Evolutionary conservation across 1,139 yeast species (phyloP).

Genomic region (Debaryomycetaceae sp.): DNA sequence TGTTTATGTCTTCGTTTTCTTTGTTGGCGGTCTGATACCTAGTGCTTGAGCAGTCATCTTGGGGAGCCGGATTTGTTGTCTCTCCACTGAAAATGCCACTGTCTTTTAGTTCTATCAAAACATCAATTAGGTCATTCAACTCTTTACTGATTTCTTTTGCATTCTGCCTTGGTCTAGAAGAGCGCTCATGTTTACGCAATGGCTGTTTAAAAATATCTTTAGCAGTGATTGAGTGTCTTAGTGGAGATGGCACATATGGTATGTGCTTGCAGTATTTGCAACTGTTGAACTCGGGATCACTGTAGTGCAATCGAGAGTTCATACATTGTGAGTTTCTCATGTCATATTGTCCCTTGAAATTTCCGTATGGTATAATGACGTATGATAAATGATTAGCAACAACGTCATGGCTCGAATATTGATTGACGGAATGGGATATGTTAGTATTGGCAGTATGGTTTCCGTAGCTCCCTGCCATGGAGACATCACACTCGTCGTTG

Average conservation of each 20-base stretch:
- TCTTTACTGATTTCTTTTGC: neutral
- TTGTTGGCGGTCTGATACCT: neutral
- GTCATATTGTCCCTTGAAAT: conserved; percentile 16
- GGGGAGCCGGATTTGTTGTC: neutral
- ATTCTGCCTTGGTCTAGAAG: neutral
- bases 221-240: conserved; percentile 8
- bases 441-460: neutral
- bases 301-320: conserved; percentile 6
- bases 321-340: conserved; percentile 15
- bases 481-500: neutral
- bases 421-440: neutral
- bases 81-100: neutral
- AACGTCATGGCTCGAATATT: neutral
- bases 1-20: conserved; percentile 1
- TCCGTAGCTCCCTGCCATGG: neutral
- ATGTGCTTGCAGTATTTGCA: conserved; percentile 22
- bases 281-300: conserved; percentile 2
- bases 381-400: neutral
- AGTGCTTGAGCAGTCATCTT: neutral
- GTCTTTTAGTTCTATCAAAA: conserved; percentile 2
- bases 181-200: neutral
- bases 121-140: conserved; percentile 1
- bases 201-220: neutral
- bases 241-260: conserved; percentile 23
- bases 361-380: conserved; percentile 9